Base-by-base conservation (phyloP, 106 monocot species). In the Ottelia alismoides region DNA sequence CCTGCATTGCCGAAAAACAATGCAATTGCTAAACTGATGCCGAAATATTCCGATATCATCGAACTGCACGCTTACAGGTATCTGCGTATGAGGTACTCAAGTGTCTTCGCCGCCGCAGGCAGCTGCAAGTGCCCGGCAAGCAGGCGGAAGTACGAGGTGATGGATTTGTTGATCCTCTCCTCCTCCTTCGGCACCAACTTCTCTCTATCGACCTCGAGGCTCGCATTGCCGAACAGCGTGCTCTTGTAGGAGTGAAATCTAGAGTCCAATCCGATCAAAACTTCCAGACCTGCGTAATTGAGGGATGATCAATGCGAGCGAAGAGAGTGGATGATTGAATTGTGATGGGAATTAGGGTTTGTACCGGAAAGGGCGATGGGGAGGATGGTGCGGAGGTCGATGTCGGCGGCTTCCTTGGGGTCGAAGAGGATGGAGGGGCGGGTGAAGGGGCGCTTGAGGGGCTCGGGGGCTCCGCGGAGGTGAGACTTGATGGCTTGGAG, bases 51-150 rank as follows among this genome's bases (percentile, higher is more conserved):
- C n/a, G n/a, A n/a, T n/a, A n/a, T n/a, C n/a, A n/a, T n/a, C n/a
- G n/a, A n/a, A n/a, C n/a, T n/a, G n/a, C n/a, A n/a, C n/a, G n/a
- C n/a, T n/a, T 82, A 87, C 87, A 63, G 63, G 54, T 87, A 87
- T 75, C 82, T 65, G 18, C 87, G 81, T 45, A 87, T 72, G 16
- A 87, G 74, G 30, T 87, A 87, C 57, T 87, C 87, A 3, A 87
- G 31, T 0, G 87, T 81, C 72, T 82, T 75, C 7, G 63, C 55
- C 9, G 87, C 71, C 2, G 78, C 71, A 1, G 62, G 57, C 28
- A 69, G 75, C 21, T n/a, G n/a, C n/a, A n/a, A n/a, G n/a, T n/a
- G n/a, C n/a, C n/a, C n/a, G n/a, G n/a, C n/a, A n/a, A n/a, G 71
- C 47, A 87, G 57, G 46, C 71, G 71, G 23, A 87, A 57, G 49